Conservation (phyloP, 495 filamentous ascomycete species). For the Stereocaulon alpinum region DNA sequence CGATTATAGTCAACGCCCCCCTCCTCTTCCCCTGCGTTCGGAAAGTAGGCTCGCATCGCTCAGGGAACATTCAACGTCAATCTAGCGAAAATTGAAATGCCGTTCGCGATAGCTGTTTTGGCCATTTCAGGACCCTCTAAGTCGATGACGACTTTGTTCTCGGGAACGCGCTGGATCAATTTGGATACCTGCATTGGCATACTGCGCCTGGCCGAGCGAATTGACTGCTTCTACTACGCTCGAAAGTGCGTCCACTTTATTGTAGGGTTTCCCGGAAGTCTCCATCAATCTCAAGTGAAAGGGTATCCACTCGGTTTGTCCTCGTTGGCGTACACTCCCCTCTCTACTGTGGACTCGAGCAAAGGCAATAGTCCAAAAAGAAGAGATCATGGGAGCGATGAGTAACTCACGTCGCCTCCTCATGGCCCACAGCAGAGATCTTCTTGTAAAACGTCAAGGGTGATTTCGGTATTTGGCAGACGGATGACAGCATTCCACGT, state of each 20-base stretch:
- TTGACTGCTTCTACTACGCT: conserved; percentile 1
- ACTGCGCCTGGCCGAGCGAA: conserved; percentile 3
- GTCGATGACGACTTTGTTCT: conserved; percentile 20
- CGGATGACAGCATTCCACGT: conserved; percentile 9
- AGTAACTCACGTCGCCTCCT: conserved; percentile 29
- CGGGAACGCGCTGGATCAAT: conserved; percentile 8
- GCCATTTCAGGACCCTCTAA: conserved; percentile 18
- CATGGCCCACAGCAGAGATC: conserved; percentile 36
- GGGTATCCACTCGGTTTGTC: conserved; percentile 19
- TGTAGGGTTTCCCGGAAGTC: conserved; percentile 7
- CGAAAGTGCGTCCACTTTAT: background rate
- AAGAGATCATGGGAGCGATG: conserved; percentile 39
- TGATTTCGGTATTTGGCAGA: conserved; percentile 44
- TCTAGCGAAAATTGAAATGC: background rate
- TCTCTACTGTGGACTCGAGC: conserved; percentile 22
- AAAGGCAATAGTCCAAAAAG: conserved; percentile 38
- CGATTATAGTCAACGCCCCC: conserved; percentile 7
- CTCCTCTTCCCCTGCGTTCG: too few species aligned
- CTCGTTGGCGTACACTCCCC: conserved; percentile 20
- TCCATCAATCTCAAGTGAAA: background rate
- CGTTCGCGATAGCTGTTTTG: conserved; percentile 11
- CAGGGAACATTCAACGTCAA: conserved; percentile 6
- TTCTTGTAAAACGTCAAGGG: conserved; percentile 25
- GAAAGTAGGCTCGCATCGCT: conserved; percentile 1
- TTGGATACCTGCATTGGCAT: conserved; percentile 15